Conservation (phyloP, 805 yeast genomes). For the Sugiyamaella mastotermitis region DNA sequence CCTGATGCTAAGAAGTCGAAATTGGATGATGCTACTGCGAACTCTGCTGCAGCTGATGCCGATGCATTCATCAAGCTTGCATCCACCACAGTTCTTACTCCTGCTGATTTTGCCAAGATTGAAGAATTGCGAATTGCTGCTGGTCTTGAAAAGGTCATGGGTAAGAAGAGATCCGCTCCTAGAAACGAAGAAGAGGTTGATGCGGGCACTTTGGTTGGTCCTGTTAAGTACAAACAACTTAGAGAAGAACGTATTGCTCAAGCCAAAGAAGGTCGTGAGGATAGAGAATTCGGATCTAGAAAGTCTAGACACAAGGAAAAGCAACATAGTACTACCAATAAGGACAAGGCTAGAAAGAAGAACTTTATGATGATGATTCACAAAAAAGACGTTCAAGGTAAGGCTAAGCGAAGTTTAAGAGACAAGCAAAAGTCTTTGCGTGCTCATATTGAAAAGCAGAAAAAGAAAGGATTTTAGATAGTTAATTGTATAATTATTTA, state of each 20-base stretch:
- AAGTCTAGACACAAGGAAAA: conserved; percentile 65
- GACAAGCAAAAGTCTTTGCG: conserved; percentile 82
- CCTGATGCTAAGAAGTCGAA: conserved; percentile 18
- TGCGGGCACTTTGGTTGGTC: conserved; percentile 69
- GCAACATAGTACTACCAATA: conserved; percentile 86
- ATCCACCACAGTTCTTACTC: conserved; percentile 79
- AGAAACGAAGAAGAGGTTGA: conserved; percentile 75
- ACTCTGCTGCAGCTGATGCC: conserved; percentile 22
- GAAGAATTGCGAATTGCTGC: conserved; percentile 83
- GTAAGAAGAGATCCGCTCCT: conserved; percentile 22
- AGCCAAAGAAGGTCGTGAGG: conserved; percentile 89
- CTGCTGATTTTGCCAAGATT: conserved; percentile 95
- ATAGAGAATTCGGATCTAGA: conserved; percentile 83
- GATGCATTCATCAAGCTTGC: conserved; percentile 51
- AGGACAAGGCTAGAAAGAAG: conserved; percentile 97
- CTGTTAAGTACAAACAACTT: conserved; percentile 69
- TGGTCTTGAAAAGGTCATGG: conserved; percentile 72
- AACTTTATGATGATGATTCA: conserved; percentile 98
- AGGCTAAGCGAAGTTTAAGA: conserved; percentile 80
- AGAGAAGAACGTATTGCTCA: conserved; percentile 87
- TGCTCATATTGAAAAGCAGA: conserved; percentile 86
- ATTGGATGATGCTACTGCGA: conserved; percentile 26
- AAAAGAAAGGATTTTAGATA: conserved; percentile 65
- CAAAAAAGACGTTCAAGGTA: conserved; percentile 89
- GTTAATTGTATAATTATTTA: neutral